These are phyloP conservation scores for Ophiostoma sp. DNA, from an alignment of 2,329 filamentous ascomycete species.

Conservation along the genomic window DNA sequence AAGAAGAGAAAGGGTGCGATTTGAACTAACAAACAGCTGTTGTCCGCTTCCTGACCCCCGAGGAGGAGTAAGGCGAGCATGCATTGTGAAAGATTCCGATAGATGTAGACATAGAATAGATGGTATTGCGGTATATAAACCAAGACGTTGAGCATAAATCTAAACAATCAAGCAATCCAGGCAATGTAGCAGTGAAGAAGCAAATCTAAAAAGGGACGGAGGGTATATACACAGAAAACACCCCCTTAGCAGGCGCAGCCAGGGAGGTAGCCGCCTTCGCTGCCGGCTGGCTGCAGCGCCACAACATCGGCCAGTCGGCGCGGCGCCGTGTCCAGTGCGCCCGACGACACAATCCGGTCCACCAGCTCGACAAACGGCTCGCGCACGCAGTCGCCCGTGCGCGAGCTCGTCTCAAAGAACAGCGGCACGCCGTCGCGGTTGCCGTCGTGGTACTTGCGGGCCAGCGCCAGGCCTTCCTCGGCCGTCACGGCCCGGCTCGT, in stretches of 20 bases:
- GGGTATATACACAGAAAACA: neutral
- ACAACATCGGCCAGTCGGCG: constrained; percentile 35
- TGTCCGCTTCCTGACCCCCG: constrained; percentile 34
- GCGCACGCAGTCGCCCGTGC: constrained; percentile 48
- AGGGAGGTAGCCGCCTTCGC: constrained; percentile 22
- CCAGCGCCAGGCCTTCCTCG: constrained; percentile 46
- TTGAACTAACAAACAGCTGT: constrained; percentile 30
- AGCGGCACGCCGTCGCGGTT: constrained; percentile 23
- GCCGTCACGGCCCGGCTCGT: constrained; percentile 40
- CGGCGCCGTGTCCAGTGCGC: neutral
- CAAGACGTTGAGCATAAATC: neutral
- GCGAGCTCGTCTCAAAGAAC: constrained; percentile 52
- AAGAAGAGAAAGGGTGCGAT: neutral
- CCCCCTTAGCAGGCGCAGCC: constrained; percentile 10
- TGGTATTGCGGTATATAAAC: neutral
- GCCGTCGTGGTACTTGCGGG: constrained; percentile 39
- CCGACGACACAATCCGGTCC: constrained; percentile 40
- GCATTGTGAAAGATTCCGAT: neutral
- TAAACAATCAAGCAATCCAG: neutral
- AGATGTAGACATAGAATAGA: constrained; percentile 12
- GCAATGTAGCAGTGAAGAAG: neutral
- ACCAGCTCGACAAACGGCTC: constrained; percentile 50
- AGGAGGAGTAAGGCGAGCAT: constrained; percentile 28
- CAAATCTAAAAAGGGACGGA: neutral
- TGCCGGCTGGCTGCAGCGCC: constrained; percentile 32